Percentiles rank a stretch among this genome's conserved stretches.
Evolutionary conservation across 805 yeast genomes (phyloP).

Genomic region (Grigorovia yakushimaensis): DNA sequence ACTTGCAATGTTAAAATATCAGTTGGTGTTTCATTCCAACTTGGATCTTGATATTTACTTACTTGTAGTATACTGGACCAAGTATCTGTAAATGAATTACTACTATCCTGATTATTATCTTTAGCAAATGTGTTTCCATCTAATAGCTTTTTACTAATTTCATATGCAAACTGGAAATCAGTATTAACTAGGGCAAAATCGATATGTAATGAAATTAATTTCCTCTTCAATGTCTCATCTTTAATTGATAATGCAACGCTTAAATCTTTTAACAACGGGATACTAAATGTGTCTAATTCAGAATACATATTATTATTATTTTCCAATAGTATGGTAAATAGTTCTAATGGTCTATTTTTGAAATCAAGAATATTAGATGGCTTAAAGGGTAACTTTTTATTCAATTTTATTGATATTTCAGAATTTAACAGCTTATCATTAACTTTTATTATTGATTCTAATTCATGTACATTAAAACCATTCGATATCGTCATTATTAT

Average conservation of each 20-base stretch:
- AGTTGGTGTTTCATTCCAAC: slow-evolving; percentile 30
- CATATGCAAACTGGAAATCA: slow-evolving; percentile 52
- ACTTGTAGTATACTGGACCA: slow-evolving; percentile 76
- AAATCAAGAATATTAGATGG: slow-evolving; percentile 32
- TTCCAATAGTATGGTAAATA: slow-evolving; percentile 40
- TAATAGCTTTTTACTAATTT: slow-evolving; percentile 32
- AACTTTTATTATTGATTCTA: slow-evolving; percentile 19
- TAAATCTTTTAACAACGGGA: slow-evolving; percentile 34
- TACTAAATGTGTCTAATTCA: slow-evolving; percentile 32
- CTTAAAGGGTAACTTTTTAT: slow-evolving; percentile 29
- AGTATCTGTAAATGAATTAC: background rate
- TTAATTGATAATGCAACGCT: slow-evolving; percentile 28
- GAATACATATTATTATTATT: slow-evolving; percentile 43
- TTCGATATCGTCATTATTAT: slow-evolving; percentile 11
- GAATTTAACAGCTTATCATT: slow-evolving; percentile 24
- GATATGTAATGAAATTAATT: slow-evolving; percentile 42
- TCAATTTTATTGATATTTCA: slow-evolving; percentile 19
- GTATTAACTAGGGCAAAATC: slow-evolving; percentile 55
- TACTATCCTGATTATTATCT: slow-evolving; percentile 1
- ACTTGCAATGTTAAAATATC: slow-evolving; percentile 40
- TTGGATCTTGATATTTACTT: slow-evolving; percentile 46
- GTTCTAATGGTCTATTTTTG: slow-evolving; percentile 25
- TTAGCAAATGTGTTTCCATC: slow-evolving; percentile 10
- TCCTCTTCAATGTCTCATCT: slow-evolving; percentile 1
- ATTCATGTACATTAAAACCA: slow-evolving; percentile 7